These are phyloP conservation scores for Eragrostis tef DNA, from an alignment of 202 grass and related monocot genomes.

Conservation along the genomic window DNA sequence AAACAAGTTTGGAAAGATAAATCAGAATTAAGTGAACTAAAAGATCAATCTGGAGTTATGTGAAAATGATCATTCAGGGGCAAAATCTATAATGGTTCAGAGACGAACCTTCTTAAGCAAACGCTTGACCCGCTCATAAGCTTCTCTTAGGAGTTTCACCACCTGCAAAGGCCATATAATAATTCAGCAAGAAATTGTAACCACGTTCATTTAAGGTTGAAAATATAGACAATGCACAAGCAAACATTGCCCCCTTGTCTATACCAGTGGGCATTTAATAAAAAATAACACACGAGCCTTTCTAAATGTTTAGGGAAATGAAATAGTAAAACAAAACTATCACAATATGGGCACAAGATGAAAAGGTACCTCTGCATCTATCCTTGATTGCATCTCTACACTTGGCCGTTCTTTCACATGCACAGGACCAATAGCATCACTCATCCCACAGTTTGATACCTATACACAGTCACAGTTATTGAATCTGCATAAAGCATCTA, in stretches of 20 bases:
- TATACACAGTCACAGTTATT: conserved; percentile 39
- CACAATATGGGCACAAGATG: no score
- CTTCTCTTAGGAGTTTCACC: conserved; percentile 86
- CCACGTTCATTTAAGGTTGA: not conserved
- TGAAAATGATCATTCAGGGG: conserved; percentile 14
- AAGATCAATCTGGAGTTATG: conserved; percentile 16
- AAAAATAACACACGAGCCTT: no score
- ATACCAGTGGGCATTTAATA: no score
- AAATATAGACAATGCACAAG: not conserved
- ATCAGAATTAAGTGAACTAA: conserved; percentile 35
- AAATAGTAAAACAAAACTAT: no score
- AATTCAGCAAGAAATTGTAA: conserved; percentile 27
- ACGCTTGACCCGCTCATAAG: conserved; percentile 80
- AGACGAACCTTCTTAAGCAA: conserved; percentile 83
- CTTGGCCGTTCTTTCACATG: conserved; percentile 70
- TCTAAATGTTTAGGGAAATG: no score
- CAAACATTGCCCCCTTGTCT: no score
- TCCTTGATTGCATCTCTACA: conserved; percentile 81
- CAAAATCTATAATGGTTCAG: conserved; percentile 9
- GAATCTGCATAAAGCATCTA: conserved; percentile 15
- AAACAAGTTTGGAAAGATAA: conserved; percentile 42
- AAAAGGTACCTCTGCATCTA: conserved; percentile 68
- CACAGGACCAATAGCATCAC: conserved; percentile 64
- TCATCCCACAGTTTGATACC: conserved; percentile 89
- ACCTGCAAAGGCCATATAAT: conserved; percentile 60